phyloP scores from a whole-genome alignment of 768 basidiomycete genomes.

The Mycena belliarum region DNA sequence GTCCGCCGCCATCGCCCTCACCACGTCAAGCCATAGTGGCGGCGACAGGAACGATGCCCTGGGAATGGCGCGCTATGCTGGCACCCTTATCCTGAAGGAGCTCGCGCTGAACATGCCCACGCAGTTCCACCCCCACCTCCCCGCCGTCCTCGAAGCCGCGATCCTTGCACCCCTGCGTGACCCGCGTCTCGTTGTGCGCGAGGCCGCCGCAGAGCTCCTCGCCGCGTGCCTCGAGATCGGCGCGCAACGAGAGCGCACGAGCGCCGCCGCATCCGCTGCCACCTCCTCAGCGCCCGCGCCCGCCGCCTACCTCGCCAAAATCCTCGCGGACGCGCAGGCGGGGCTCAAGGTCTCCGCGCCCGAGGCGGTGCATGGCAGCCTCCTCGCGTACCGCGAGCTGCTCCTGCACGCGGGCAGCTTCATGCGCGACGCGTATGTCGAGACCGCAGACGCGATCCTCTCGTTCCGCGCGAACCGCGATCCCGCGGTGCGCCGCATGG shows the following conservation, averaged over 20 bases:
- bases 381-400: slow-evolving; percentile 71
- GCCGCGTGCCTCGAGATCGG: slow-evolving; percentile 73
- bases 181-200: slow-evolving; percentile 66
- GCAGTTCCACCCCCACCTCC: slow-evolving; percentile 65
- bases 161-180: slow-evolving; percentile 67
- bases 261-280: slow-evolving; percentile 18
- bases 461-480: slow-evolving; percentile 88
- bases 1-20: slow-evolving; percentile 53
- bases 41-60: slow-evolving; percentile 12
- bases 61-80: slow-evolving; percentile 69
- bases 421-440: slow-evolving; percentile 83
- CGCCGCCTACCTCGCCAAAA: slow-evolving; percentile 53
- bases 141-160: slow-evolving; percentile 67
- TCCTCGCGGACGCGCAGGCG: slow-evolving; percentile 66
- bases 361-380: slow-evolving; percentile 70
- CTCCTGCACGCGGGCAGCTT: slow-evolving; percentile 77
- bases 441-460: slow-evolving; percentile 88
- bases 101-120: slow-evolving; percentile 66
- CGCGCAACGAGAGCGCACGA: slow-evolving; percentile 45
- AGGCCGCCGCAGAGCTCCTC: slow-evolving; percentile 72
- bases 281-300: slow-evolving; percentile 35
- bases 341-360: slow-evolving; percentile 61
- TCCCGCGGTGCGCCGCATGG: slow-evolving; percentile 87
- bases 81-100: slow-evolving; percentile 73
- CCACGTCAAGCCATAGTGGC: slow-evolving; percentile 41